phyloP scores from a whole-genome alignment of 805 yeast genomes.

The Metschnikowia hibisci region DNA sequence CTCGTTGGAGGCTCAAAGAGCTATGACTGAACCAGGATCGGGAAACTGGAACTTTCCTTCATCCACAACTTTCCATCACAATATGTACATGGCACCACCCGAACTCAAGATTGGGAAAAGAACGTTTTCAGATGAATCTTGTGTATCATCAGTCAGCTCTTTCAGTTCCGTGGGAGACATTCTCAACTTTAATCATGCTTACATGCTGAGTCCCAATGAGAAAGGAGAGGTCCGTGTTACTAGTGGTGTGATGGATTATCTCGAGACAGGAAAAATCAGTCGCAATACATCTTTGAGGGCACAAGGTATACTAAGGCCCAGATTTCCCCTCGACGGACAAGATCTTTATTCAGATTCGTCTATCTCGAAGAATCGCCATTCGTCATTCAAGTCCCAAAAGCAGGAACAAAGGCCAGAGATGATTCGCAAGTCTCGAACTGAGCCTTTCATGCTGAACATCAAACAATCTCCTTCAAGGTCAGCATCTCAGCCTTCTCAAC shows the following conservation, averaged over 20 bases:
- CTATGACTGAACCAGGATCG: background rate
- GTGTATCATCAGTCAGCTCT: conserved; percentile 36
- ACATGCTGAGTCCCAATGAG: conserved; percentile 14
- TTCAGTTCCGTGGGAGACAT: conserved; percentile 35
- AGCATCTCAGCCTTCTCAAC: background rate
- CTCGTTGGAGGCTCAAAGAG: background rate
- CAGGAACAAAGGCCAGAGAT: background rate
- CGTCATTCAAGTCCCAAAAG: background rate
- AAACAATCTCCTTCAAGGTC: background rate
- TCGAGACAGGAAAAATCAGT: conserved; percentile 1
- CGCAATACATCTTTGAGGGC: conserved; percentile 4
- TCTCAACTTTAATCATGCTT: conserved; percentile 9
- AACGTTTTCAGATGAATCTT: conserved; percentile 35
- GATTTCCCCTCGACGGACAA: background rate
- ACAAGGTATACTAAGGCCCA: background rate
- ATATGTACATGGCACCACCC: conserved; percentile 13
- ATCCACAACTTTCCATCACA: conserved; percentile 11
- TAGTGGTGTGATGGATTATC: conserved; percentile 9
- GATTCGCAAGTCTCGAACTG: background rate
- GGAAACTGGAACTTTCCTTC: background rate
- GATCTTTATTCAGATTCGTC: background rate
- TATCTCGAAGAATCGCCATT: background rate
- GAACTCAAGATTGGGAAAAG: conserved; percentile 19
- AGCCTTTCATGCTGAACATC: background rate
- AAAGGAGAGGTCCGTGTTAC: conserved; percentile 11